These are phyloP conservation scores for Trichophyton schoenleinii DNA, from an alignment of 2,329 filamentous ascomycete species.

Conservation along the genomic window DNA sequence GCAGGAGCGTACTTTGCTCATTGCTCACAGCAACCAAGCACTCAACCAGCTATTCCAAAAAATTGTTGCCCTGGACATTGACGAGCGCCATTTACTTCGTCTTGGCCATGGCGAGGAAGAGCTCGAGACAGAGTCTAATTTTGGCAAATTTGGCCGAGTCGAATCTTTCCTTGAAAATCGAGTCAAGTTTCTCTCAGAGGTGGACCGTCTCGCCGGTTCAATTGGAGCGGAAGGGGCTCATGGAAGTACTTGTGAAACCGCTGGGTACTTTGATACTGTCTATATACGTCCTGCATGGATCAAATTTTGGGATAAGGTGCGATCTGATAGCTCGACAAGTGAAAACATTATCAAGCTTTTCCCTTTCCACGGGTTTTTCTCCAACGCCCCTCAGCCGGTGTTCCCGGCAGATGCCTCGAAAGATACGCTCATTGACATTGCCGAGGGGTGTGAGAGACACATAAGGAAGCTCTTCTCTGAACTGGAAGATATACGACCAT, in stretches of 20 bases:
- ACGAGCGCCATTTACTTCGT: constrained; percentile 81
- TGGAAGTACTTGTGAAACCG: constrained; percentile 89
- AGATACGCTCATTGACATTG: constrained; percentile 60
- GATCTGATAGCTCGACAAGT: constrained; percentile 43
- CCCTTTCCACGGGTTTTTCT: constrained; percentile 80
- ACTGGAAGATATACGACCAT: constrained; percentile 83
- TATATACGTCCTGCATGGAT: constrained; percentile 83
- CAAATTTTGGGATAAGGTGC: constrained; percentile 59
- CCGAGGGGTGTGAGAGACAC: constrained; percentile 74
- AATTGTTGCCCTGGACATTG: constrained; percentile 91
- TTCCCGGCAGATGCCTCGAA: constrained; percentile 57
- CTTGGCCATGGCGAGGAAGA: constrained; percentile 94
- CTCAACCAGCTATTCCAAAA: constrained; percentile 96
- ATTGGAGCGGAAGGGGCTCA: constrained; percentile 87
- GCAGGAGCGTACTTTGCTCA: constrained; percentile 73
- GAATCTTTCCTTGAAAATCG: constrained; percentile 91
- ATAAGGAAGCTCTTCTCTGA: constrained; percentile 84
- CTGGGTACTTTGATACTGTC: constrained; percentile 89
- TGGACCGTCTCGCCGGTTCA: constrained; percentile 71
- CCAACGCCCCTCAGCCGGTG: constrained; percentile 72
- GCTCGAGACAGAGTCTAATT: constrained; percentile 69
- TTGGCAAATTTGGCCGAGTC: constrained; percentile 87
- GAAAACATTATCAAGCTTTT: constrained; percentile 60
- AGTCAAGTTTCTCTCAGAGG: constrained; percentile 63
- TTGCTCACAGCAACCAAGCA: constrained; percentile 96